A percentile compares a stretch with the other conserved stretches of the same genome.
These are phyloP conservation scores for Pouteria glomerata DNA, from an alignment of 148 eudicot species.

Conservation along the genomic window DNA sequence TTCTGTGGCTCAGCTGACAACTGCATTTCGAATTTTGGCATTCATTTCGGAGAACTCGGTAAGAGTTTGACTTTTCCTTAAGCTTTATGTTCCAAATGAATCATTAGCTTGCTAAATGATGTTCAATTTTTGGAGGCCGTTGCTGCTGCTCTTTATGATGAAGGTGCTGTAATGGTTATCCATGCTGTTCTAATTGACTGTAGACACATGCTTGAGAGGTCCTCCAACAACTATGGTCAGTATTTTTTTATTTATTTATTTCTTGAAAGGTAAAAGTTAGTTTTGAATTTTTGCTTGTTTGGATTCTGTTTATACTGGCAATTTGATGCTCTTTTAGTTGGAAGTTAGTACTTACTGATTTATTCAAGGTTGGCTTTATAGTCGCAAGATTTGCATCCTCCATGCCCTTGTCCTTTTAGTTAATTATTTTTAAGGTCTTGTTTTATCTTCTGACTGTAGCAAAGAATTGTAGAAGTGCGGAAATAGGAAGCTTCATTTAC, in stretches of 20 bases:
- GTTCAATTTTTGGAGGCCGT: constrained; percentile 51
- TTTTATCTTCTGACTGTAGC: not conserved
- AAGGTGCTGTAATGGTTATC: constrained; percentile 82
- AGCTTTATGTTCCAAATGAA: not conserved
- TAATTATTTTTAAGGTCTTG: not conserved
- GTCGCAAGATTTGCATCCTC: not conserved
- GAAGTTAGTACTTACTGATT: not conserved
- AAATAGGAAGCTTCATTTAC: not conserved
- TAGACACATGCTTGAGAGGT: constrained; percentile 84
- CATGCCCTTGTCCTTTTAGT: not conserved
- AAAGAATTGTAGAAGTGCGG: not conserved
- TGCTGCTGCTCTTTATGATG: constrained; percentile 83
- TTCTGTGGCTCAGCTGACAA: constrained; percentile 84
- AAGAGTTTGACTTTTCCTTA: constrained; percentile 21
- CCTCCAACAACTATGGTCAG: constrained; percentile 92
- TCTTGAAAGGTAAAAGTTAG: not conserved
- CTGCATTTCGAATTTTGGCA: constrained; percentile 86
- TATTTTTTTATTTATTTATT: too few species aligned
- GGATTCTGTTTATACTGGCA: not conserved
- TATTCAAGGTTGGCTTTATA: not conserved
- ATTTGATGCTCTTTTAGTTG: not conserved
- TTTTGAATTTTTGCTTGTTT: not conserved
- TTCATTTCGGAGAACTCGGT: constrained; percentile 85
- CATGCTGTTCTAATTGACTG: constrained; percentile 87
- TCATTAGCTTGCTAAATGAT: constrained; percentile 10